Evolutionary conservation across 208 protist species (phyloP), one percentile per base, ranked within the genome.

Genomic region (Leishmania aethiopica): DNA sequence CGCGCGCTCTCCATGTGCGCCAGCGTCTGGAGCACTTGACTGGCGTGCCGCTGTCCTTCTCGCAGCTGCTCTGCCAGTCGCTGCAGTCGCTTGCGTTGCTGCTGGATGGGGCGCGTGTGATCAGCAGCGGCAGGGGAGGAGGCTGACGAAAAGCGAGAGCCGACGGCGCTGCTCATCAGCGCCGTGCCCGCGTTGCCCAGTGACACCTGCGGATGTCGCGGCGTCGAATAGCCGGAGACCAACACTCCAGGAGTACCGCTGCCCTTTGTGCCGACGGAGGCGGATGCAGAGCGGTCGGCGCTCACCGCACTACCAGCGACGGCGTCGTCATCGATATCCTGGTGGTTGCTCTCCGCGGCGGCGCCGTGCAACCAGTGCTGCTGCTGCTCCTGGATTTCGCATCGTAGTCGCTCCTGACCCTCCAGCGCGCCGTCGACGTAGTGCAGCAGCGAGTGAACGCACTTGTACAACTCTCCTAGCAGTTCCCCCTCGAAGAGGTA

Each of bases 361-460:
- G 37, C 35, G n/a, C 75, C 55, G 40, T 42, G 8, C 32, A n/a
- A n/a, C 75, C 53, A 78, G 55, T 74, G 67, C 67, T 86, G 82
- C 77, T 86, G 80, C 62, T 77, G 72, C 70, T 75, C 60, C 19
- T 66, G 67, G 17, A 95, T 60, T 37, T 93, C 92, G 28, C 83
- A 84, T 19, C 90, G 91, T 64, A 95, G 85, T 42, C 88, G 85
- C 53, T 94, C 91, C 19, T 95, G 85, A 70, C 90, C 92, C 73
- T 94, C 89, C 66, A 97, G 79, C 3, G 91, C 91, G 13, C 86
- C 90, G 73, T 95, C 94, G 28, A 93, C 88, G 86, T 94, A 95
- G 57, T 81, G 69, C 57, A 96, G 59, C 55, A 95, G 81, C 13
- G 84, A 85, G n/a, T 89, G 80, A 17, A 93, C 81, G 75, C 86